Evolutionary conservation across 164 flowering plant genomes (phyloP), one percentile per base, ranked within the genome.

Genomic region (Vitis rupestris): DNA sequence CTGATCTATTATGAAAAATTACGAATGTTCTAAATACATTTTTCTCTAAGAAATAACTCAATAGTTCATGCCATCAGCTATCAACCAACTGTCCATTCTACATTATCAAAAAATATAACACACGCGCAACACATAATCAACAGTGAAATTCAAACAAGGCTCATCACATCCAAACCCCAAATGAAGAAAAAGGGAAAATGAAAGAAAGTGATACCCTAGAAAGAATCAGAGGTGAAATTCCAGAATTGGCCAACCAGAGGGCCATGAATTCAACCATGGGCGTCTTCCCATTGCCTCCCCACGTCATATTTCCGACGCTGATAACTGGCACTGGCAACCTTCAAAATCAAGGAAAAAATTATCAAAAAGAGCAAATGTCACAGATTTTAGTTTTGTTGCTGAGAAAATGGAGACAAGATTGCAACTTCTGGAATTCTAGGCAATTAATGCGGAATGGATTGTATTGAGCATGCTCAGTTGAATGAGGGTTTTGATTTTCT

Each of bases 201-300:
- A 6, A 6, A 61, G 23, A 66, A 19, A 59, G 23, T 57, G 50
- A 29, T 80, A 88, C 98, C 87, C 97, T 81, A 12, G 91, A 86
- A 13, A 92, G 95, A 72, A 92, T 84, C 70, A 94, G 93, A 67
- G 97, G 92, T 15, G 86, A 76, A 76, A 92, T 74, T 49, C 90
- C 87, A 31, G 75, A 76, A 75, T 79, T 67, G 15, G 78, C 68
- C 6, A 92, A 79, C 65, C 63, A 81, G 3, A 47, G 75, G 14
- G 95, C 88, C 9, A 94, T 71, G 74, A 76, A 88, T 71, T 89
- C 97, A 15, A 87, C 97, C 98, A 94, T 94, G 8, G 98, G 98
- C 12, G 98, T 94, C 86, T 94, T 92, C 74, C 98, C 98, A 81
- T 89, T 94, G 50, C 98, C 98, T 57, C 98, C 98, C 94, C 93